Evolutionary conservation across 1,139 yeast genomes (phyloP).

Genomic region (Debaryomyces psychrophilus): DNA sequence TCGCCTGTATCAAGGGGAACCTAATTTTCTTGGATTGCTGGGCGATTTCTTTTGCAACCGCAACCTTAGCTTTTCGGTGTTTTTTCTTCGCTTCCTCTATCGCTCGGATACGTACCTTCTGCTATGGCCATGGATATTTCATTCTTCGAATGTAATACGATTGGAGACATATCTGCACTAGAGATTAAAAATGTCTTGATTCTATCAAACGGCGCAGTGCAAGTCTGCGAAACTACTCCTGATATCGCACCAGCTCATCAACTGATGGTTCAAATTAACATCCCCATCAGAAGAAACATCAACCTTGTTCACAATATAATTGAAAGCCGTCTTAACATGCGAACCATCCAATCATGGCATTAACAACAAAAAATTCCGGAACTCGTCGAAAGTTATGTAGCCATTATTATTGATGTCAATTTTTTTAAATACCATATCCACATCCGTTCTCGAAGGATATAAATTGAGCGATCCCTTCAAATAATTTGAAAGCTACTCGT

Average conservation of each 20-base stretch:
- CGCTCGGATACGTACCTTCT: conserved; percentile 39
- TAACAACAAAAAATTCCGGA: conserved; percentile 77
- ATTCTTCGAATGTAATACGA: conserved; percentile 60
- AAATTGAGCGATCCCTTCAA: conserved; percentile 54
- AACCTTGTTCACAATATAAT: conserved; percentile 74
- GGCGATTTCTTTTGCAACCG: conserved; percentile 27
- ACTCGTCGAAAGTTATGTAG: conserved; percentile 79
- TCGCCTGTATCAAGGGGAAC: conserved; percentile 79
- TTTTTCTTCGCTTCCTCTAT: conserved; percentile 40
- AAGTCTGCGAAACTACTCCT: conserved; percentile 95
- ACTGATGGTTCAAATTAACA: conserved; percentile 77
- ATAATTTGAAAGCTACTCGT: conserved; percentile 67
- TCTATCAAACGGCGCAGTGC: conserved; percentile 97
- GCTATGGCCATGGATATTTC: conserved; percentile 49
- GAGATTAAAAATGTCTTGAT: conserved; percentile 93
- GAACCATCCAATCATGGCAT: conserved; percentile 78
- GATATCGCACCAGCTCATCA: conserved; percentile 92
- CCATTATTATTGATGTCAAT: conserved; percentile 68
- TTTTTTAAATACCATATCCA: conserved; percentile 60
- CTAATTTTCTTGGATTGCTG: conserved; percentile 45
- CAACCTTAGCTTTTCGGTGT: conserved; percentile 29
- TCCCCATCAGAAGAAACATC: conserved; percentile 92
- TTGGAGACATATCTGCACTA: conserved; percentile 77
- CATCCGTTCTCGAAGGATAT: conserved; percentile 55
- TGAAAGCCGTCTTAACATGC: conserved; percentile 77